phyloP scores from a whole-genome alignment of 345 rosid species.

The Euphorbia tirucalli region DNA sequence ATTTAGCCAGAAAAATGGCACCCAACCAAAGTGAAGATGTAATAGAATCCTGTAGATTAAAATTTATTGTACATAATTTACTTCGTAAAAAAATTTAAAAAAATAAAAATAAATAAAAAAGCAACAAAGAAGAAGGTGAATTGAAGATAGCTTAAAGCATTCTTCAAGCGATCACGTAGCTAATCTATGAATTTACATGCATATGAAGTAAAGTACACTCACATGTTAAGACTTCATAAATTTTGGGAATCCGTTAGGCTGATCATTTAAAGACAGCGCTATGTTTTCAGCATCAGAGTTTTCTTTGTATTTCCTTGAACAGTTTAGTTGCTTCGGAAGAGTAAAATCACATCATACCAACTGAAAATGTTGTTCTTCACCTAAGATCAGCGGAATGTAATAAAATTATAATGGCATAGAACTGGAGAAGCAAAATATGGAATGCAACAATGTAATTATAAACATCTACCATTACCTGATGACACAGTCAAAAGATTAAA shows the following conservation, averaged over 20 bases:
- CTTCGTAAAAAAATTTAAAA: no score
- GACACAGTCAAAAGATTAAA: constrained; percentile 43
- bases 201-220: neutral
- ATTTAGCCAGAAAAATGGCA: neutral
- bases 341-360: constrained; percentile 19
- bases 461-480: constrained; percentile 22
- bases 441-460: constrained; percentile 1
- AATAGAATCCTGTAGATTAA: neutral
- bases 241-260: neutral
- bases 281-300: neutral
- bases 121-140: neutral
- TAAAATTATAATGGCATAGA: neutral
- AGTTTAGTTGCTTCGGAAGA: neutral
- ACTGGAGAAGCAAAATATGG: neutral
- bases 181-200: neutral
- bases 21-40: neutral
- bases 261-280: neutral
- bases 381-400: neutral
- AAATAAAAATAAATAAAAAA: no score
- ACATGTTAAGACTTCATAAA: neutral
- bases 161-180: neutral
- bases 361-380: constrained; percentile 33
- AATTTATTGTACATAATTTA: neutral
- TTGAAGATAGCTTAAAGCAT: neutral
- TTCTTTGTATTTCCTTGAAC: neutral